A percentile compares a stretch with the other conserved stretches of the same genome.
Evolutionary conservation across 495 filamentous ascomycete genomes (phyloP).

Genomic region (Penicillium daleae): DNA sequence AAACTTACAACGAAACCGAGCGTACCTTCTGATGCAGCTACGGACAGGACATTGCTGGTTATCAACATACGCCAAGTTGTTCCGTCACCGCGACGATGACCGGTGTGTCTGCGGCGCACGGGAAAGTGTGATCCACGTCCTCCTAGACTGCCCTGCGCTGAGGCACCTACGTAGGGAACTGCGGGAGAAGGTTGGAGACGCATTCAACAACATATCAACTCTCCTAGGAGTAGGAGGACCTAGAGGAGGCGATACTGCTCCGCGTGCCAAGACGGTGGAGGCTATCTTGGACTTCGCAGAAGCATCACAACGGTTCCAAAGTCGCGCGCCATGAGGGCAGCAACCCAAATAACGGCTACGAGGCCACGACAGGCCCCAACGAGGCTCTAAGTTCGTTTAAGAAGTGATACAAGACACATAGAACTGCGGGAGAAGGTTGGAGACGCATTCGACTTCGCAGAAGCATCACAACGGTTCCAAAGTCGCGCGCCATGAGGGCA

Average conservation of each 20-base stretch:
- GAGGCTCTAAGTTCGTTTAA: conserved; percentile 32
- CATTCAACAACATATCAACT: conserved; percentile 30
- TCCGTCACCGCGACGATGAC: conserved; percentile 22
- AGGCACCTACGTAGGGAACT: conserved; percentile 21
- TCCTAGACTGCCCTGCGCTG: conserved; percentile 23
- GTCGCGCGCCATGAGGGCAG: conserved; percentile 35
- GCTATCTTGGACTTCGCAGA: conserved; percentile 38
- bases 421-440: no score
- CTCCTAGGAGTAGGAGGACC: conserved; percentile 32
- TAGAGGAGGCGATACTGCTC: conserved; percentile 30
- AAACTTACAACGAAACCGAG: conserved; percentile 15
- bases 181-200: conserved; percentile 24
- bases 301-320: conserved; percentile 36
- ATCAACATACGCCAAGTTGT: conserved; percentile 15
- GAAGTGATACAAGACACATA: neutral
- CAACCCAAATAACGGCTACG: conserved; percentile 26
- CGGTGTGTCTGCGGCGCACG: conserved; percentile 19
- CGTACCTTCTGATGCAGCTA: conserved; percentile 25
- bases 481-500: conserved; percentile 36
- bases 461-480: conserved; percentile 36
- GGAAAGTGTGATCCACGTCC: conserved; percentile 24
- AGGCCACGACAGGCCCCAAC: conserved; percentile 35
- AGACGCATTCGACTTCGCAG: conserved; percentile 38
- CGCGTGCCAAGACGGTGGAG: conserved; percentile 25
- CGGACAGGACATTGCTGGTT: conserved; percentile 28